Conservation (phyloP, 345 rosid species). For the Acer campestre region DNA sequence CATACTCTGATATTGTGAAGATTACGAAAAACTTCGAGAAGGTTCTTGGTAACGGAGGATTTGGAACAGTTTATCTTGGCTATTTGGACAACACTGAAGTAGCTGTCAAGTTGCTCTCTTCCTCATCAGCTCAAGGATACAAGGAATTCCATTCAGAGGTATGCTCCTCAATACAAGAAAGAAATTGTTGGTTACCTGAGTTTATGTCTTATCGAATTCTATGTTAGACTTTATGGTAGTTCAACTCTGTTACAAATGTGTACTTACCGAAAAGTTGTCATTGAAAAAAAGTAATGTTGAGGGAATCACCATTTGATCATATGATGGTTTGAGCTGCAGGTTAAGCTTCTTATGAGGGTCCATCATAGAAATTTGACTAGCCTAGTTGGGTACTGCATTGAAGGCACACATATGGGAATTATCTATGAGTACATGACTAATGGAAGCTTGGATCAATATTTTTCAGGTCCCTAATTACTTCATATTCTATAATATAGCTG, state of each 20-base stretch:
- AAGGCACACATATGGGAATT: constrained; percentile 7
- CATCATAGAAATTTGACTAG: constrained; percentile 20
- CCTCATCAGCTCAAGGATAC: constrained; percentile 19
- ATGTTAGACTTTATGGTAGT: no score
- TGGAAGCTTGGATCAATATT: constrained; percentile 11
- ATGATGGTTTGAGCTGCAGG: background rate
- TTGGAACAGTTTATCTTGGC: constrained; percentile 34
- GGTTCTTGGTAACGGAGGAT: constrained; percentile 34
- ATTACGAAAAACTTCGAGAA: constrained; percentile 30
- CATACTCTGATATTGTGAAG: constrained; percentile 19
- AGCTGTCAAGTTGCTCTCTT: constrained; percentile 34
- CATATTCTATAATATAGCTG: no score
- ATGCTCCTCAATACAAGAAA: no score
- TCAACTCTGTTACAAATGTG: no score
- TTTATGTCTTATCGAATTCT: no score
- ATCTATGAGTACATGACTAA: constrained; percentile 20
- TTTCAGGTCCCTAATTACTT: constrained; percentile 17
- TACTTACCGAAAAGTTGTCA: no score
- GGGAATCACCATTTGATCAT: background rate
- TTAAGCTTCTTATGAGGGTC: constrained; percentile 6
- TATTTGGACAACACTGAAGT: constrained; percentile 21
- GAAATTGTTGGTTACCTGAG: no score
- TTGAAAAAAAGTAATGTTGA: background rate
- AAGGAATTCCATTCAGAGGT: constrained; percentile 29
- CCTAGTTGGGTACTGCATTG: constrained; percentile 18